These are phyloP conservation scores for Boletellus ananiceps DNA, from an alignment of 768 basidiomycete species.

Conservation along the genomic window DNA sequence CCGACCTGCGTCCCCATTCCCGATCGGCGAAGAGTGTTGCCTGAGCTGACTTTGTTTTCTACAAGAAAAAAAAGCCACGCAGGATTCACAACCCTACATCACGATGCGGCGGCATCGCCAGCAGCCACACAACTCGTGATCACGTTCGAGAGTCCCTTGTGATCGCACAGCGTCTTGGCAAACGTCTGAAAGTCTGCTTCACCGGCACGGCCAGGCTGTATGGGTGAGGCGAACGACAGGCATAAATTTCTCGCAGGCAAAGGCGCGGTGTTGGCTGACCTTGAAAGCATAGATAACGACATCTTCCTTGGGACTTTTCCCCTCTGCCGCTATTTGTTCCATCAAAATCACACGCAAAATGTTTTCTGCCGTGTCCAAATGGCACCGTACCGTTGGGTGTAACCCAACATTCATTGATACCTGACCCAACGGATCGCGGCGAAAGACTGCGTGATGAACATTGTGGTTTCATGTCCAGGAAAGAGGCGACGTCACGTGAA, in stretches of 20 bases:
- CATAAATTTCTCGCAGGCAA: background rate
- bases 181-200: constrained; percentile 55
- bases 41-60: background rate
- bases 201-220: constrained; percentile 37
- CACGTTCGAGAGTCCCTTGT: constrained; percentile 24
- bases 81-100: constrained; percentile 3
- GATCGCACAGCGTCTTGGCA: constrained; percentile 40
- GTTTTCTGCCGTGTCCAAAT: constrained; percentile 52
- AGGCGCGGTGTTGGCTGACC: constrained; percentile 33
- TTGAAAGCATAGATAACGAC: constrained; percentile 62
- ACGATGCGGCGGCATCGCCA: constrained; percentile 11
- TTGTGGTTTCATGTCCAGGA: background rate
- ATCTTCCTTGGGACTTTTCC: constrained; percentile 31
- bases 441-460: constrained; percentile 46
- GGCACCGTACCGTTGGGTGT: constrained; percentile 50
- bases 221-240: background rate
- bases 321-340: constrained; percentile 37
- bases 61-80: background rate
- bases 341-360: constrained; percentile 52
- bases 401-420: constrained; percentile 65
- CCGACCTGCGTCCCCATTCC: constrained; percentile 22
- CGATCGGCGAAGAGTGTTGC: constrained; percentile 10
- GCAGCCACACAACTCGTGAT: background rate
- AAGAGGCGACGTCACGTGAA: background rate
- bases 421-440: constrained; percentile 66